Evolutionary conservation across 176 grass and related monocot species (phyloP).

Genomic region (Paspalum notatum): DNA sequence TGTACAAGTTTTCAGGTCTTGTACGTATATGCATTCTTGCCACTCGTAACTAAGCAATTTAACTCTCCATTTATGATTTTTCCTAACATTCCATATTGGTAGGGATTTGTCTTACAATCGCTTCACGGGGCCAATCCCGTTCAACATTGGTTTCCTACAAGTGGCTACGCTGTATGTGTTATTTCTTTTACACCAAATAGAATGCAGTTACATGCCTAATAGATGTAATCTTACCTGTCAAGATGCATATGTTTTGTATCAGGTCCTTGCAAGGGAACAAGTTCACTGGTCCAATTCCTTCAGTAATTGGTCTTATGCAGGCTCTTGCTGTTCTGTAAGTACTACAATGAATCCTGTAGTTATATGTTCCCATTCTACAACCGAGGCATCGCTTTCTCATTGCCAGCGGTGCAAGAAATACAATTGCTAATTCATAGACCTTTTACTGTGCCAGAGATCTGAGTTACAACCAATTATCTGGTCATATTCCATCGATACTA

Average conservation of each 20-base stretch:
- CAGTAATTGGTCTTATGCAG: conserved; percentile 98
- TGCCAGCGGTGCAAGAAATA: neutral
- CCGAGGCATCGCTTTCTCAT: neutral
- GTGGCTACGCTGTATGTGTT: conserved; percentile 88
- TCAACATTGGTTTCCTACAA: conserved; percentile 99
- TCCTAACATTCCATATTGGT: conserved; percentile 39
- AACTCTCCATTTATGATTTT: neutral
- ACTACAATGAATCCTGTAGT: neutral
- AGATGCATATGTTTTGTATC: conserved; percentile 6
- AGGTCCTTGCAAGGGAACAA: conserved; percentile 97
- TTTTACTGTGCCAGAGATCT: conserved; percentile 64
- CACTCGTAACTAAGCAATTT: neutral
- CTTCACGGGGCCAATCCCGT: conserved; percentile 81
- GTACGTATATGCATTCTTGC: conserved; percentile 58
- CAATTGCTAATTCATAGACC: neutral
- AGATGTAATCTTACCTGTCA: neutral
- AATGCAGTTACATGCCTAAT: neutral
- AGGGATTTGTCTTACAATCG: conserved; percentile 98
- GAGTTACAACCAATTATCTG: conserved; percentile 88
- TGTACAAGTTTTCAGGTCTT: conserved; percentile 99
- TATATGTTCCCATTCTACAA: neutral
- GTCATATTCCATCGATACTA: conserved; percentile 81
- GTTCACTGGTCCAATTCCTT: conserved; percentile 84
- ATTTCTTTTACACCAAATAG: conserved; percentile 1
- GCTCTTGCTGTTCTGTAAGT: conserved; percentile 95